These are phyloP conservation scores for Trichoderma gracile DNA, from an alignment of 2,329 filamentous ascomycete genomes.

Conservation along the genomic window DNA sequence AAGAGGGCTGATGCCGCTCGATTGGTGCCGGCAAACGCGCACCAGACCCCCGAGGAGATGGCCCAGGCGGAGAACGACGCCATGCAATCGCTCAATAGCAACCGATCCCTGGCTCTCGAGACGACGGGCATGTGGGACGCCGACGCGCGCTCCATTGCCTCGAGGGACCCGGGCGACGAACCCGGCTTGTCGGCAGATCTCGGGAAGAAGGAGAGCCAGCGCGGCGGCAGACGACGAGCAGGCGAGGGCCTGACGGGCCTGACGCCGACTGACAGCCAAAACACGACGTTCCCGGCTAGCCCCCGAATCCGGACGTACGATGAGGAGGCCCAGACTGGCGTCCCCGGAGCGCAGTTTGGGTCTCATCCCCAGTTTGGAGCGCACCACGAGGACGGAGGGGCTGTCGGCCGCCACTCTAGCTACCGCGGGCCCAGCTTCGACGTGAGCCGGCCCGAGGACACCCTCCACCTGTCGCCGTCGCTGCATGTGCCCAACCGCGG, in stretches of 20 bases:
- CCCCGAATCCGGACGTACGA: constrained; percentile 43
- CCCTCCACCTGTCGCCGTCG: constrained; percentile 26
- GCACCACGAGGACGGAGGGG: constrained; percentile 30
- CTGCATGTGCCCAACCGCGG: constrained; percentile 26
- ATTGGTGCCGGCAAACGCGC: constrained; percentile 55
- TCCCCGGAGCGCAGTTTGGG: constrained; percentile 38
- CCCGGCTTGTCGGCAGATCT: constrained; percentile 42
- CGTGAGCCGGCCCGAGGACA: constrained; percentile 27
- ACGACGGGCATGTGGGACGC: constrained; percentile 32
- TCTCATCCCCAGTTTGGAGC: constrained; percentile 37
- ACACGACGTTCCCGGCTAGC: constrained; percentile 34
- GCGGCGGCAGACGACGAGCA: constrained; percentile 52
- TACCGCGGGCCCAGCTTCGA: constrained; percentile 23
- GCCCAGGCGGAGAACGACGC: constrained; percentile 47
- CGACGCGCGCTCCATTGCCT: constrained; percentile 27
- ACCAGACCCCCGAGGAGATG: constrained; percentile 33
- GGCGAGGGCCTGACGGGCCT: constrained; percentile 48
- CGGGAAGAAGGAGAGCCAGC: constrained; percentile 47
- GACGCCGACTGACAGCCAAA: constrained; percentile 34
- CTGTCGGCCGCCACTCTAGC: constrained; percentile 12
- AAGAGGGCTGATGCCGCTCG: constrained; percentile 65
- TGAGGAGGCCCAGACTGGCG: constrained; percentile 46
- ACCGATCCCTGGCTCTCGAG: constrained; percentile 34
- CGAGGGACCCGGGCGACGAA: constrained; percentile 38
- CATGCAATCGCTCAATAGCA: constrained; percentile 47